A percentile compares a stretch with the other conserved stretches of the same genome.
These are phyloP conservation scores for Stemphylium beticola DNA, from an alignment of 2,329 filamentous ascomycete genomes.

Conservation along the genomic window DNA sequence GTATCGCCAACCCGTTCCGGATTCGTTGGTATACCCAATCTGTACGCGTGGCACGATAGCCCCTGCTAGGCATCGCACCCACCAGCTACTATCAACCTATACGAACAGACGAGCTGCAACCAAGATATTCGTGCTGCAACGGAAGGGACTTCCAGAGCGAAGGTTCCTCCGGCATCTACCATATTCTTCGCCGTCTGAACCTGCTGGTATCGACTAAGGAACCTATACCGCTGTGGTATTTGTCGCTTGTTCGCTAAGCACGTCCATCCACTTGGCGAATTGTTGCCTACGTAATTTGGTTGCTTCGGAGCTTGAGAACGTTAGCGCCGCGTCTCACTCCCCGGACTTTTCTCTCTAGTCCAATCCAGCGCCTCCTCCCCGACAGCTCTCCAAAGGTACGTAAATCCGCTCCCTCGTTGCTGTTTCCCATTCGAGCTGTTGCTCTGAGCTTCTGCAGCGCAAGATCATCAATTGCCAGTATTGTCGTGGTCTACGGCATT, in stretches of 20 bases:
- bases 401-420: not conserved
- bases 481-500: not conserved
- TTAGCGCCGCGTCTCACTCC: conserved; percentile 8
- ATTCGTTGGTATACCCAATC: too few relatives aligned
- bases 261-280: not conserved
- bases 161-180: not conserved
- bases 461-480: not conserved
- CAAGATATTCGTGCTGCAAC: not conserved
- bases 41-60: too few relatives aligned
- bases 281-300: not conserved
- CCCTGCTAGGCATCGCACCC: not conserved
- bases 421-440: not conserved
- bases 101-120: not conserved
- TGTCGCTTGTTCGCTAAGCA: conserved; percentile 10
- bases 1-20: too few relatives aligned
- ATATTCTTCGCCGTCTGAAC: conserved; percentile 1
- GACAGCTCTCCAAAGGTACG: conserved; percentile 5
- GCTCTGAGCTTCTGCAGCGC: not conserved
- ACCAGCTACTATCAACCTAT: not conserved
- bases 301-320: conserved; percentile 2
- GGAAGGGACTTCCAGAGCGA: not conserved
- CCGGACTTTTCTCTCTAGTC: not conserved
- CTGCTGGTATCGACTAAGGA: not conserved
- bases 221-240: not conserved
- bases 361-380: not conserved